Base-by-base conservation (phyloP, 306 rosid genomes). In the Quercus aquifolioides region DNA sequence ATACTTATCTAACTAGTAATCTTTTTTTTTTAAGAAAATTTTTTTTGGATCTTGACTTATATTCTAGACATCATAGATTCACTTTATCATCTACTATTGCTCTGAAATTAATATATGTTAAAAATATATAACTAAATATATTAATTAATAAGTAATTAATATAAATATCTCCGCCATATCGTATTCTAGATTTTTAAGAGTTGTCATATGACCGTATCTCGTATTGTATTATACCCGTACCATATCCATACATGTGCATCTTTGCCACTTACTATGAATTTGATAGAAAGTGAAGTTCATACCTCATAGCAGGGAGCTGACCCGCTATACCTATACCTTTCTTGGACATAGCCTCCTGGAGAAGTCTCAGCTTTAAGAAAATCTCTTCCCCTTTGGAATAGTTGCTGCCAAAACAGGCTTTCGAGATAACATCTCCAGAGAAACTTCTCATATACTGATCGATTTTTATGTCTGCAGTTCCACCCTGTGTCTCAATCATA, bases 381-480 rank as follows among this genome's bases (percentile, higher is more conserved):
- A 76, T 76, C 55, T 76, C 79, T 49, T 62, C 72, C 33, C 79
- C 79, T 28, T 71, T 55, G 43, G 84, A 55, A 56, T 75, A 84
- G 73, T 79, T 73, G 64, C 87, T 84, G 25, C 79, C 79, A 79
- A 80, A 84, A 20, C 87, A 84, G 20, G 87, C 87, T 80, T 60
- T 84, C 46, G 87, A 84, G 62, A 79, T 84, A 57, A 84, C 76
- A 56, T 84, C 74, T 4, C 76, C 84, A 31, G 87, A 84, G 55
- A 84, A 84, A 21, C 17, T 75, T 73, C 73, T 71, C 54, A 76
- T 46, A 64, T 31, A 14, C 10, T 65, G 84, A 58, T 84, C 81
- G 77, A 84, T 80, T 30, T 80, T 56, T 56, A 84, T 21, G 19
- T 77, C 67, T 54, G 67, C 74, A 25, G 35, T 33, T 77, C 80